A percentile compares a stretch with the other conserved stretches of the same genome.
Conservation (phyloP, 2,329 filamentous ascomycete species). For the Alternaria ventricosa region DNA sequence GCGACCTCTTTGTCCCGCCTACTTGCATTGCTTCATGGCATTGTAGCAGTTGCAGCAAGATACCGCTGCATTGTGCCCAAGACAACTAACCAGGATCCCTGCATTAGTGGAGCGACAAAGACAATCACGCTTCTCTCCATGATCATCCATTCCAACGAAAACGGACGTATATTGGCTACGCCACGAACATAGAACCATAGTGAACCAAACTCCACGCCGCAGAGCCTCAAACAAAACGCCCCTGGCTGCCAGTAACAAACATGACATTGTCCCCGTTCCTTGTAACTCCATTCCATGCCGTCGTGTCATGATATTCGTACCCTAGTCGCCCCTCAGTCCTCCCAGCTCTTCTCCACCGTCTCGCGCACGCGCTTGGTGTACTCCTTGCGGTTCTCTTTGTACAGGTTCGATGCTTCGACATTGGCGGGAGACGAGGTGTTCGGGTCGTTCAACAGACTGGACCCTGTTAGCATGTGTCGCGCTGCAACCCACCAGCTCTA, state of each 20-base stretch:
- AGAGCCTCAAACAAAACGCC: slow-evolving; percentile 18
- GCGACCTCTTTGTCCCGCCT: not conserved
- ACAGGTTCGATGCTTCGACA: slow-evolving; percentile 95
- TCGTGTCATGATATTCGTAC: slow-evolving; percentile 16
- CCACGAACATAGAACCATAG: slow-evolving; percentile 18
- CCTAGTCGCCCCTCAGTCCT: slow-evolving; percentile 65
- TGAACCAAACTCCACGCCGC: slow-evolving; percentile 35
- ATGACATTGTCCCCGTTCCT: slow-evolving; percentile 16
- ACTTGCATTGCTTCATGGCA: not conserved
- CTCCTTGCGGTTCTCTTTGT: slow-evolving; percentile 97
- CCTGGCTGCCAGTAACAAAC: slow-evolving; percentile 9
- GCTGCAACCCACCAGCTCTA: not conserved
- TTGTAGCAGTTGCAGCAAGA: not conserved
- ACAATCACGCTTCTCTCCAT: not conserved
- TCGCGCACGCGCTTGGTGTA: slow-evolving; percentile 95
- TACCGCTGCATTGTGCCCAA: not conserved
- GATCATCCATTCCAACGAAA: not conserved
- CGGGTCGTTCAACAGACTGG: slow-evolving; percentile 91
- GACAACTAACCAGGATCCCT: not conserved
- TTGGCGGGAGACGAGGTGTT: slow-evolving; percentile 99
- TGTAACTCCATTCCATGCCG: slow-evolving; percentile 29
- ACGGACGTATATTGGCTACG: slow-evolving; percentile 8
- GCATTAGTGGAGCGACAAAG: not conserved
- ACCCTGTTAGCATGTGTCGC: slow-evolving; percentile 21
- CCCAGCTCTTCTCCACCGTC: slow-evolving; percentile 99